Evolutionary conservation across 1,284 basidiomycete species (phyloP), one percentile per base, ranked within the genome.

Genomic region (Apiotrichum domesticum): DNA sequence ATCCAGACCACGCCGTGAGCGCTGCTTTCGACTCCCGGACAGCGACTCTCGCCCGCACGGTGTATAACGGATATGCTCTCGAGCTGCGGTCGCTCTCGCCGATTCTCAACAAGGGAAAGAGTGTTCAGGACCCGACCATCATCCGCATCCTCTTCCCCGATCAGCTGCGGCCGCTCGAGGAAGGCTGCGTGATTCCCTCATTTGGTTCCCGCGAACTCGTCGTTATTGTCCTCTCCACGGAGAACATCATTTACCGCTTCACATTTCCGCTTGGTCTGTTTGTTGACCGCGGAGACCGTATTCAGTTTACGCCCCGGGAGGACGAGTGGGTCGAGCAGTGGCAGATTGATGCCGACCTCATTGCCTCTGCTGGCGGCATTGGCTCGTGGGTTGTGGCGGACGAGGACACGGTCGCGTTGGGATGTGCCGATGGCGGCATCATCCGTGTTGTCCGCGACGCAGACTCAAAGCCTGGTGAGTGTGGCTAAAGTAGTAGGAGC

Each of bases 71-170:
- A 15, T 77, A 86, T 59, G 84, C 87, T 47, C 76, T 92, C 40
- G 89, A 94, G 68, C 83, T 94, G 40, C 72, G 86, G 35, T 86
- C 87, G 2, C 78, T 92, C 45, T 83, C 86, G 1, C 62, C 68
- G 2, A 46, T 61, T 7, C 57, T 64, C 50, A 54, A 45, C 33
- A 44, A 48, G 15, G 41, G 32, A 21, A 53, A 15, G 54, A 53
- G 4, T 11, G 29, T 44, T 10, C 41, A 51, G 10, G 79, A 83
- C 61, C 75, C 84, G 3, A 55, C 81, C 44, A 84, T 86, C 10
- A 79, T 91, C 58, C 84, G 88, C 52, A 84, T 93, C 66, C 79
- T 87, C 61, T 89, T 92, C 64, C 87, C 90, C 33, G 83, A 86
- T 15, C 70, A 80, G n/a, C 76, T 93, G 41, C 73, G 88, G 14